phyloP scores from a whole-genome alignment of 495 filamentous ascomycete genomes.

The Neurospora sublineolata region DNA sequence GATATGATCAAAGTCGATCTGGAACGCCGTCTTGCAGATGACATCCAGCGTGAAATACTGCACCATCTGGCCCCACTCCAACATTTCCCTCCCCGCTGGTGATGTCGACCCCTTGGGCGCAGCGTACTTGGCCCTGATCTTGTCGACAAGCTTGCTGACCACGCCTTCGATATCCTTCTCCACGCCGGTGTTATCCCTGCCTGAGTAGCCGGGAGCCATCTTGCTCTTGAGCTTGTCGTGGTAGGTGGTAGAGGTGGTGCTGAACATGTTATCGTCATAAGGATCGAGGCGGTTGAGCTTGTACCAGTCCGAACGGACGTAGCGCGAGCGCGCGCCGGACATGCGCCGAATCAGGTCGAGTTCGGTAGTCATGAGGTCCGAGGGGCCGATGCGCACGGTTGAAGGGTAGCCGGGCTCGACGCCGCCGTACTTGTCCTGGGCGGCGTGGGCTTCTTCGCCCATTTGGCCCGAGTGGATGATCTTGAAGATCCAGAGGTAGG shows the following conservation, averaged over 20 bases:
- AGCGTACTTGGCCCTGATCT: slow-evolving; percentile 26
- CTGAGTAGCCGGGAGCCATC: slow-evolving; percentile 33
- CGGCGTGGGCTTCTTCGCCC: background rate
- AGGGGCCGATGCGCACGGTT: slow-evolving; percentile 41
- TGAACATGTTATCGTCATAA: slow-evolving; percentile 30
- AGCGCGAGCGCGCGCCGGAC: slow-evolving; percentile 21
- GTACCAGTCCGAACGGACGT: slow-evolving; percentile 25
- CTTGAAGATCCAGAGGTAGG: slow-evolving; percentile 12
- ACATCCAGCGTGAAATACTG: slow-evolving; percentile 43
- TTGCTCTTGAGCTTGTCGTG: slow-evolving; percentile 31
- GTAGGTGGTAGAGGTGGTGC: slow-evolving; percentile 21
- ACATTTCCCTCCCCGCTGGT: slow-evolving; percentile 5
- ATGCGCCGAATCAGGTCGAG: slow-evolving; percentile 24
- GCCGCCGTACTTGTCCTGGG: slow-evolving; percentile 18
- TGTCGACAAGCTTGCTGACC: slow-evolving; percentile 24
- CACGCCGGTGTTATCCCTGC: slow-evolving; percentile 36
- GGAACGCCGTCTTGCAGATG: slow-evolving; percentile 37
- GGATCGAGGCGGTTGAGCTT: slow-evolving; percentile 19
- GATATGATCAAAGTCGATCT: slow-evolving; percentile 41
- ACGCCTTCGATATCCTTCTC: slow-evolving; percentile 36
- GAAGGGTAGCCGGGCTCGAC: slow-evolving; percentile 25
- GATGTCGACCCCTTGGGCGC: slow-evolving; percentile 13
- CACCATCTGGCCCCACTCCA: slow-evolving; percentile 34
- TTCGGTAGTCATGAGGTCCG: slow-evolving; percentile 34
- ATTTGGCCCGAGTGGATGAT: slow-evolving; percentile 7